Conservation (phyloP, 768 basidiomycete species). For the Trametes elegans region DNA sequence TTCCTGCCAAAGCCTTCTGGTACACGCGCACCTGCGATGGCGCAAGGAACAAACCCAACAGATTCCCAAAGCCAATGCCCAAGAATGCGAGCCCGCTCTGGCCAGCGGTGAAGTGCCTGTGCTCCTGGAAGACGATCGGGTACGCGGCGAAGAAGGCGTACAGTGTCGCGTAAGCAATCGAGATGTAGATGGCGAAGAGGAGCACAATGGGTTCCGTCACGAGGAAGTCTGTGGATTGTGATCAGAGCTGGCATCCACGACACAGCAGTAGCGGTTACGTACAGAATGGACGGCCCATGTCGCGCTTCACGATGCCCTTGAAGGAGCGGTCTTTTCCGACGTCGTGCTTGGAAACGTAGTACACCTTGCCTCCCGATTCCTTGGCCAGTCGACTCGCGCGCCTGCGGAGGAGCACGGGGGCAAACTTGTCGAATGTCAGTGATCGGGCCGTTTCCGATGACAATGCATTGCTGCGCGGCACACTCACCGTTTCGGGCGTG, state of each 20-base stretch:
- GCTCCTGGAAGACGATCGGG: conserved; percentile 56
- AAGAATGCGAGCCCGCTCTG: conserved; percentile 61
- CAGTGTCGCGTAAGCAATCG: conserved; percentile 59
- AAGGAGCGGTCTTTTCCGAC: conserved; percentile 41
- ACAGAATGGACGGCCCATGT: conserved; percentile 58
- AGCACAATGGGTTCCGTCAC: conserved; percentile 64
- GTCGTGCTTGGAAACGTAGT: conserved; percentile 54
- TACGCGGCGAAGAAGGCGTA: conserved; percentile 66
- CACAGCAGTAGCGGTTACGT: conserved; percentile 23
- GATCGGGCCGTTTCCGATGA: too few species aligned
- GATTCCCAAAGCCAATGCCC: conserved; percentile 59
- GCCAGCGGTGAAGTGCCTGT: conserved; percentile 51
- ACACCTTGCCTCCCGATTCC: conserved; percentile 38
- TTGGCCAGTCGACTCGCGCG: conserved; percentile 45
- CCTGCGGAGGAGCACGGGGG: conserved; percentile 56
- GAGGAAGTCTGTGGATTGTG: conserved; percentile 61
- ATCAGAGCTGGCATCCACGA: too few species aligned
- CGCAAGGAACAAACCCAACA: conserved; percentile 48
- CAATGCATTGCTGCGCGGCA: background rate
- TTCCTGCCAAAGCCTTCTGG: conserved; percentile 45
- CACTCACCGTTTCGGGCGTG: conserved; percentile 56
- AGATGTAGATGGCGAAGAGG: conserved; percentile 54
- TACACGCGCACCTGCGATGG: conserved; percentile 57
- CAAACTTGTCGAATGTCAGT: conserved; percentile 48
- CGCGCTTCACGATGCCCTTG: conserved; percentile 41